Conservation (phyloP, 345 rosid genomes). For the Heritiera fomes region DNA sequence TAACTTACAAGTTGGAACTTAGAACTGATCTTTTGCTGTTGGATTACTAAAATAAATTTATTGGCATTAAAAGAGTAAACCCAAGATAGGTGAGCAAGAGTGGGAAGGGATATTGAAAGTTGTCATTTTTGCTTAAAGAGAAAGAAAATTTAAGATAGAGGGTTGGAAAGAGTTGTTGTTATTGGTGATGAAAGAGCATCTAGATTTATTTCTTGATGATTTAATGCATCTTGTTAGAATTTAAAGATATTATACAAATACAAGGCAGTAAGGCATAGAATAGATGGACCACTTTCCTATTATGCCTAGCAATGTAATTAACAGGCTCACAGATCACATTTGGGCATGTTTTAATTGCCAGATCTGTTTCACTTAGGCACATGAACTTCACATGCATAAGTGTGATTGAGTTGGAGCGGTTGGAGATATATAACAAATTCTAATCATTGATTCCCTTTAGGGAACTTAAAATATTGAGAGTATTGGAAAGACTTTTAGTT, state of each 20-base stretch:
- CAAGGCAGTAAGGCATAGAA: background rate
- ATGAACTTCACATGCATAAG: conserved; percentile 5
- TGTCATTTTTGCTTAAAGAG: background rate
- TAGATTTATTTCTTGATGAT: background rate
- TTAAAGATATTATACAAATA: background rate
- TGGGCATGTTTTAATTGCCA: background rate
- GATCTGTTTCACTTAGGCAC: background rate
- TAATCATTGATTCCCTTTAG: background rate
- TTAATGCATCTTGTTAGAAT: background rate
- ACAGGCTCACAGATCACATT: background rate
- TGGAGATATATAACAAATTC: background rate
- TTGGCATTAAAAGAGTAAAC: background rate
- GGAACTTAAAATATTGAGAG: background rate
- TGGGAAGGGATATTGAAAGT: background rate
- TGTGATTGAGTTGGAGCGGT: background rate
- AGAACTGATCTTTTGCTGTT: too few species aligned
- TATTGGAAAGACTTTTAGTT: background rate
- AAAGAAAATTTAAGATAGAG: background rate
- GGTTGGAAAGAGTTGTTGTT: background rate
- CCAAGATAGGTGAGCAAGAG: background rate
- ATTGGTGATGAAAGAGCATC: background rate
- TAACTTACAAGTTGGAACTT: too few species aligned
- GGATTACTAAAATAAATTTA: background rate
- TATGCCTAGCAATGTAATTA: background rate
- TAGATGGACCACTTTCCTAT: background rate